Conservation (phyloP, 306 rosid genomes). For the Cucurbita pepo region DNA sequence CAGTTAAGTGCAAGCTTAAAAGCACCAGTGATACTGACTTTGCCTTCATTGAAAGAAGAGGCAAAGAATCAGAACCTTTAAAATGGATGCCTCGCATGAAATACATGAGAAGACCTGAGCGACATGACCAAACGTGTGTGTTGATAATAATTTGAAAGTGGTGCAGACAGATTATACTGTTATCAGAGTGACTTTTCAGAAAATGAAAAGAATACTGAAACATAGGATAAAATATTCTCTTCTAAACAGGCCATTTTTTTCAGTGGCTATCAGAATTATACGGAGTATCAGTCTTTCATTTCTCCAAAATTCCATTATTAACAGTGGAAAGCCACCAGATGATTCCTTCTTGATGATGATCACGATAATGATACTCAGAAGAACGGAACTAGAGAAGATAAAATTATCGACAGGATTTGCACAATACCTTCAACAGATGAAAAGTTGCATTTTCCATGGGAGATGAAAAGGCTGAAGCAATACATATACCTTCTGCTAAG, state of each 20-base stretch:
- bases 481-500: not conserved
- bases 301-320: conserved; percentile 14
- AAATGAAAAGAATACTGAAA: conserved; percentile 20
- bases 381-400: not conserved
- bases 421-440: not conserved
- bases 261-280: conserved; percentile 15
- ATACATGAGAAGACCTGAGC: not conserved
- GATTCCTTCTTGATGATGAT: conserved; percentile 25
- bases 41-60: conserved; percentile 61
- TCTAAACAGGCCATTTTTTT: conserved; percentile 13
- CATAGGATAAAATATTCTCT: conserved; percentile 2
- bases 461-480: not conserved
- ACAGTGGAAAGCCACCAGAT: conserved; percentile 14
- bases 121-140: not conserved
- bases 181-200: conserved; percentile 7
- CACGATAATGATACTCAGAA: not conserved
- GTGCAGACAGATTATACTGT: conserved; percentile 13
- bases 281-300: conserved; percentile 13
- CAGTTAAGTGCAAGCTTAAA: not conserved
- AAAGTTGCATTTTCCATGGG: not conserved
- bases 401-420: not conserved
- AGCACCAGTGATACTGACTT: conserved; percentile 16
- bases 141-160: conserved; percentile 2
- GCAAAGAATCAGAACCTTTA: conserved; percentile 52
- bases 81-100: conserved; percentile 24